phyloP scores from a whole-genome alignment of 2,329 filamentous ascomycete genomes.

The Scedosporium boydii region DNA sequence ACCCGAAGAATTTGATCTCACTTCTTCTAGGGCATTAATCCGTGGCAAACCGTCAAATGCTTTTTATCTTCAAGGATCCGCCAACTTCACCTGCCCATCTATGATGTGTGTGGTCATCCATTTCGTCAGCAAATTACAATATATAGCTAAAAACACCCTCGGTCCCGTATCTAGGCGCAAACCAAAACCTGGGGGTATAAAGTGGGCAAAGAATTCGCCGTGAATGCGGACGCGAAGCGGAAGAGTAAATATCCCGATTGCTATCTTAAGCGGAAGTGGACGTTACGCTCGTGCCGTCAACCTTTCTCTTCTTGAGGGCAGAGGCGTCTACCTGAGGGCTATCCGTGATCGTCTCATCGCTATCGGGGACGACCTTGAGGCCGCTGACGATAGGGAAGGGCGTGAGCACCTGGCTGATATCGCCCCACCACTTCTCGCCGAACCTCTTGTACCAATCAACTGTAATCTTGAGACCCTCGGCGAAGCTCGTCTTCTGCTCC shows the following conservation, averaged over 20 bases:
- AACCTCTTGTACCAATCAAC: conserved; percentile 62
- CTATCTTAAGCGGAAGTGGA: conserved; percentile 1
- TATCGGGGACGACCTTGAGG: conserved; percentile 46
- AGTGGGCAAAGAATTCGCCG: neutral
- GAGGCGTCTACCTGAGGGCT: conserved; percentile 56
- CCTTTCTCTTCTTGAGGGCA: conserved; percentile 19
- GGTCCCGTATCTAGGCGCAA: neutral
- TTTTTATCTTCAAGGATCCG: neutral
- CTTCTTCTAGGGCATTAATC: neutral
- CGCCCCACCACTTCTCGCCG: conserved; percentile 62
- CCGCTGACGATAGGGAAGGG: conserved; percentile 55
- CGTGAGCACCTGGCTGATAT: conserved; percentile 58
- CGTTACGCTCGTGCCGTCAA: neutral
- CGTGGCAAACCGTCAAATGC: too few relatives aligned
- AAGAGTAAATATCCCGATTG: neutral
- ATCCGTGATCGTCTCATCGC: conserved; percentile 55
- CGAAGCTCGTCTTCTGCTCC: conserved; percentile 57
- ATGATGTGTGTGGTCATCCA: neutral
- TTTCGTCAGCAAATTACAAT: neutral
- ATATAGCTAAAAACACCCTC: neutral
- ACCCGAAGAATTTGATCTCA: neutral
- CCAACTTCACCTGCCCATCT: neutral
- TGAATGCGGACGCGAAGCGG: neutral
- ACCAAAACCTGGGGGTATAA: neutral
- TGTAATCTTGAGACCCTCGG: conserved; percentile 52